Evolutionary conservation across 2,329 filamentous ascomycete genomes (phyloP).

Genomic region (Cryphonectria nitschkei): DNA sequence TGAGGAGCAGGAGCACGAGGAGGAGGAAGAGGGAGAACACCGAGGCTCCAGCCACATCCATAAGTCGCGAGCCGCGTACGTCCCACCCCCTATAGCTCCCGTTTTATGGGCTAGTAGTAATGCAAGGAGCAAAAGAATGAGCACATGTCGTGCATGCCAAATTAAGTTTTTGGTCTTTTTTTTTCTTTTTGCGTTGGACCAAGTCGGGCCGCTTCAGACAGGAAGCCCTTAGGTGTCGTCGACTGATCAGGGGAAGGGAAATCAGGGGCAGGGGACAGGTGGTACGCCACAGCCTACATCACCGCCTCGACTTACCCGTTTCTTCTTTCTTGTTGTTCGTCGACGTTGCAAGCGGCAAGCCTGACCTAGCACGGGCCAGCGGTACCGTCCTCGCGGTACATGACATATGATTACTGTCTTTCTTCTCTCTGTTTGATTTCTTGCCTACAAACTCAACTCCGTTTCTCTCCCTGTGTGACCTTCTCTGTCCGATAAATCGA

Average conservation of each 20-base stretch:
- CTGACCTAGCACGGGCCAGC: slow-evolving; percentile 11
- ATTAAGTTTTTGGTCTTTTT: background rate
- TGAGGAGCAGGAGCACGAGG: background rate
- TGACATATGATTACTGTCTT: background rate
- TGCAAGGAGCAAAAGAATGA: background rate
- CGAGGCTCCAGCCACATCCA: slow-evolving; percentile 4
- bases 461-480: background rate
- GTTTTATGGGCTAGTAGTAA: background rate
- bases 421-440: background rate
- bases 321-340: background rate
- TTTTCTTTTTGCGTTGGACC: background rate
- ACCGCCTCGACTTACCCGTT: background rate
- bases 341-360: background rate
- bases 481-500: background rate
- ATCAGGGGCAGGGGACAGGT: background rate
- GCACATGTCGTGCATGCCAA: slow-evolving; percentile 5
- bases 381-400: background rate
- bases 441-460: background rate
- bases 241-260: background rate
- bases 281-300: background rate
- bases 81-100: slow-evolving; percentile 4
- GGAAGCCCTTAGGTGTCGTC: background rate
- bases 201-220: background rate
- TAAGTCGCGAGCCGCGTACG: slow-evolving; percentile 3
- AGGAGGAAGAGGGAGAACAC: background rate